Evolutionary conservation across 2,329 filamentous ascomycete species (phyloP), one percentile per base, ranked within the genome.

Genomic region (Meredithiella fracta): DNA sequence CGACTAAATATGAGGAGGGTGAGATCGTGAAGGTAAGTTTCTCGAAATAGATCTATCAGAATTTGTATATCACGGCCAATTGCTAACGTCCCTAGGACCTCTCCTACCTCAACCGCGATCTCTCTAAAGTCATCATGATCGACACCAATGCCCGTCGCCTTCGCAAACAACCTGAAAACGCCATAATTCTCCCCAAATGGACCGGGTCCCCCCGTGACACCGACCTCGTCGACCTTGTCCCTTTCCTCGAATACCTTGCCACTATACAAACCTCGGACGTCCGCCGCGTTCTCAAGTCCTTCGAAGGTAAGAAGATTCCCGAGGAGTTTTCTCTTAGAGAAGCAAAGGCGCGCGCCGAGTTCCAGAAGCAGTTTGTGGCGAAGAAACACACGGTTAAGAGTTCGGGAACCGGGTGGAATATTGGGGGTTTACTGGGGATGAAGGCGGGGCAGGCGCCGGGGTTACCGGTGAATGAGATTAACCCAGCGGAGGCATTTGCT

Each of bases 211-310:
- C 82, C 50, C 79, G 82, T 63, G 91, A 98, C 68, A 88, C 82
- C 66, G 86, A 88, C 50, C 83, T 98, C 9, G 85, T 98, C 22
- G 79, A 82, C 3, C 73, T 96, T 51, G 94, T 98, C 58, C 92
- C 92, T 11, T 96, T 98, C 80, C 82, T 98, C 60, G 92, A 98
- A 72, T 97, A 96, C 69, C 80, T 98, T 61, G 87, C 89, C 62
- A 92, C 89, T 20, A 95, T 97, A 86, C 85, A 89, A 61, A 86
- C 88, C 63, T 76, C 82, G 54, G 92, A 98, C 64, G 86, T 94
- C 14, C 86, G 92, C 62, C 82, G 85, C 64, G 83, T 92, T 3
- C 70, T 96, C 66, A 87, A 86, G 70, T 90, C 86, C 0, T 95
- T 94, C 64, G 82, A 95, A 56, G 90, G 89, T 67, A 87, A 83